phyloP scores from a whole-genome alignment of 257 asterid genomes.

The Lithospermum erythrorhizon region DNA sequence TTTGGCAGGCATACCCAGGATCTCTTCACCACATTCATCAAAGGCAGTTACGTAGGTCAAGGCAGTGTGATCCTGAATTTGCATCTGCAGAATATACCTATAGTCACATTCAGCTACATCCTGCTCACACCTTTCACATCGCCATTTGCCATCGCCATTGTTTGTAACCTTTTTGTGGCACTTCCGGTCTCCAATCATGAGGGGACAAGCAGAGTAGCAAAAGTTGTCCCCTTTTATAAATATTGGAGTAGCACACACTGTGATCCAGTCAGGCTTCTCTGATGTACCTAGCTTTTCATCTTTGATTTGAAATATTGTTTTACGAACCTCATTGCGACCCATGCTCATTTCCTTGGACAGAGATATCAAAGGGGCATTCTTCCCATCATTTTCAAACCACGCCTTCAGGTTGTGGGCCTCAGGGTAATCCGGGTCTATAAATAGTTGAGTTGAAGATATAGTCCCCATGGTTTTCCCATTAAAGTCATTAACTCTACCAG shows the following conservation, averaged over 20 bases:
- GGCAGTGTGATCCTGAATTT: constrained; percentile 95
- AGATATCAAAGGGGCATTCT: constrained; percentile 43
- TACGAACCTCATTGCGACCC: constrained; percentile 52
- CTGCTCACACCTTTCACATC: constrained; percentile 71
- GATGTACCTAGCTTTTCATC: constrained; percentile 80
- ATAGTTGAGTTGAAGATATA: constrained; percentile 48
- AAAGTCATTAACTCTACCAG: constrained; percentile 65
- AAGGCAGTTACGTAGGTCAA: constrained; percentile 79
- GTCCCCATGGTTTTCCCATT: constrained; percentile 86
- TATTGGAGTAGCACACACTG: constrained; percentile 51
- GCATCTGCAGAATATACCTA: constrained; percentile 76
- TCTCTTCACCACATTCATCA: constrained; percentile 78
- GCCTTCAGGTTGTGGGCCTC: constrained; percentile 52
- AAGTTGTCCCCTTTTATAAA: constrained; percentile 59
- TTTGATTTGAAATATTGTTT: constrained; percentile 76
- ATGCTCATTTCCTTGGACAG: constrained; percentile 49
- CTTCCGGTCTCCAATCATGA: constrained; percentile 63
- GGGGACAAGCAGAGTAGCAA: constrained; percentile 75
- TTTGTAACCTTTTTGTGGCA: constrained; percentile 80
- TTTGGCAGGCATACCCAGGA: constrained; percentile 78
- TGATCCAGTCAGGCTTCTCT: constrained; percentile 89
- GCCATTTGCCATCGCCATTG: constrained; percentile 85
- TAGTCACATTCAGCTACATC: constrained; percentile 67
- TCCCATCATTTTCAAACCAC: constrained; percentile 78
- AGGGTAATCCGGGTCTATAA: constrained; percentile 77